Percentiles rank a stretch among this genome's conserved stretches.
Evolutionary conservation across 106 monocot species (phyloP).

Genomic region (Posidonia australis): DNA sequence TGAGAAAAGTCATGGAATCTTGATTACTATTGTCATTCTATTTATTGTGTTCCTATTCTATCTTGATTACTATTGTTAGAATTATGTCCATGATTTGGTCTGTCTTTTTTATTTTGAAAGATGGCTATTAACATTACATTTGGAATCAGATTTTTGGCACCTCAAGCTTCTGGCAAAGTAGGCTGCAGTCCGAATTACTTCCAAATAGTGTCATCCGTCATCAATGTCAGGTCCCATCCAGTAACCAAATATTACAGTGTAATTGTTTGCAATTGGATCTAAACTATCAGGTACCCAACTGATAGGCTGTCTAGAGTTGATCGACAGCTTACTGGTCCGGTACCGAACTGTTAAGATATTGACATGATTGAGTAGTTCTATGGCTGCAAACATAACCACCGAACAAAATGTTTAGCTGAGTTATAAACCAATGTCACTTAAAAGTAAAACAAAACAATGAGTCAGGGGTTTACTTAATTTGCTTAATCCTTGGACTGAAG

Average conservation of each 20-base stretch:
- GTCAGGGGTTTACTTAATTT: neutral
- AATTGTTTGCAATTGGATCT: neutral
- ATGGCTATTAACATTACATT: too few relatives aligned
- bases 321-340: neutral
- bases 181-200: too few relatives aligned
- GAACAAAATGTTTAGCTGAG: neutral
- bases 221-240: slow-evolving; percentile 73
- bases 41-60: too few relatives aligned
- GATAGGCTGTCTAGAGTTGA: neutral
- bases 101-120: too few relatives aligned
- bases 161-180: too few relatives aligned
- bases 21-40: too few relatives aligned
- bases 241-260: slow-evolving; percentile 37
- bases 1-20: too few relatives aligned
- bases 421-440: neutral
- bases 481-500: neutral
- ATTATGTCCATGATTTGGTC: too few relatives aligned
- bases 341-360: neutral
- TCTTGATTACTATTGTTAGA: too few relatives aligned
- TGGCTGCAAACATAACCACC: neutral
- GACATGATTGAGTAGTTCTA: neutral
- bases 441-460: too few relatives aligned
- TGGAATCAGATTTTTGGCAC: too few relatives aligned
- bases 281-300: neutral
- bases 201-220: slow-evolving; percentile 66